A percentile compares a stretch with the other conserved stretches of the same genome.
phyloP scores from a whole-genome alignment of 2,329 filamentous ascomycete genomes.

The Dactylellina drechsleri region DNA sequence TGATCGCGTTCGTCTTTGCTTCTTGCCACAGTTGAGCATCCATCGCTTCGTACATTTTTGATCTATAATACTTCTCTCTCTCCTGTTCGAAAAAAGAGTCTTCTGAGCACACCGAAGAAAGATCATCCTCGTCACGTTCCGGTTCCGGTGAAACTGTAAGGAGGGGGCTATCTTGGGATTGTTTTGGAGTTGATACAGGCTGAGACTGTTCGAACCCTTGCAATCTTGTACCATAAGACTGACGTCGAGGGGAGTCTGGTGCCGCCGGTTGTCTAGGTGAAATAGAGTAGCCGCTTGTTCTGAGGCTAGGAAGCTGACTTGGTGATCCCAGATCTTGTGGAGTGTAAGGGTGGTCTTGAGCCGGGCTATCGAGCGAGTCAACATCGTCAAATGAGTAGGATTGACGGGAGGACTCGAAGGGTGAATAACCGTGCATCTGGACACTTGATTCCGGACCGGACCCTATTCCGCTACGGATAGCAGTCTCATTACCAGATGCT shows the following conservation, averaged over 20 bases:
- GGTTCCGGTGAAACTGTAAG: neutral
- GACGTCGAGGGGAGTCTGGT: neutral
- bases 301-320: neutral
- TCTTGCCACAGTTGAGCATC: constrained; percentile 26
- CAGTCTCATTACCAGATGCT: neutral
- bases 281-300: neutral
- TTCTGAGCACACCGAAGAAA: constrained; percentile 44
- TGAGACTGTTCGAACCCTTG: neutral
- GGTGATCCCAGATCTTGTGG: neutral
- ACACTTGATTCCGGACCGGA: constrained; percentile 18
- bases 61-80: constrained; percentile 33
- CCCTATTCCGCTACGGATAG: neutral
- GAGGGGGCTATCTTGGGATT: neutral
- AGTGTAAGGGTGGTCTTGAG: neutral
- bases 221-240: neutral
- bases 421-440: neutral
- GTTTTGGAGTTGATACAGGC: neutral
- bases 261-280: neutral
- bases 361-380: neutral
- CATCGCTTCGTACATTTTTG: constrained; percentile 12
- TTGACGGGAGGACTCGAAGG: neutral
- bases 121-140: constrained; percentile 38
- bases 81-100: constrained; percentile 39
- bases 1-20: constrained; percentile 23
- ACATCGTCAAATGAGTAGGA: neutral